Base-by-base conservation (phyloP, 441 rosid genomes). In the Aquilaria agallochum region DNA sequence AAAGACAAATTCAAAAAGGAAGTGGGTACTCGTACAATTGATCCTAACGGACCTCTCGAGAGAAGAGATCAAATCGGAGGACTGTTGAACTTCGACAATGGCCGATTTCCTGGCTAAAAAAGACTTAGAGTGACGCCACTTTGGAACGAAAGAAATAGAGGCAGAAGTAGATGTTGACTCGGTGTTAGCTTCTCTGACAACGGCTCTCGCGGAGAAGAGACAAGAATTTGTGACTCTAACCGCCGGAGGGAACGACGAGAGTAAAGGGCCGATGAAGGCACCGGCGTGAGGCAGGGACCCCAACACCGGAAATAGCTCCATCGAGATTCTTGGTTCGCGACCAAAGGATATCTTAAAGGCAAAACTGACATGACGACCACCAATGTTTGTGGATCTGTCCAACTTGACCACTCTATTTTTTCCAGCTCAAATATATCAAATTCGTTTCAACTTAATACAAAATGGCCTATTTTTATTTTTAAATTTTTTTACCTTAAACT, bases 71-170 rank as follows among this genome's bases (percentile, higher is more conserved):
- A 86, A 75, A 71, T 83, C 83, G 2, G 81, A 30, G 58, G 96
- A 85, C 31, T 68, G 72, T 57, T 80, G 83, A 42, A 93, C 74
- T 68, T 85, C 78, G 50, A 71, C 68, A 58, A 88, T 73, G 55
- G 88, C 92, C 48, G 87, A 74, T 79, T 90, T 80, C 66, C 97
- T 82, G 46, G 74, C 71, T 31, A 78, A 63, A 77, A 83, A 90
- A 9, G 77, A 69, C 70, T 68, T 80, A 13, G 94, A 74, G 70
- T 80, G 83, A 55, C 72, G 88, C 63, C 69, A 68, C 56, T 69
- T 36, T 7, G 60, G 67, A 40, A 40, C 45, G 45, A 40, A 40
- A 54, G 72, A 50, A 42, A 61, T 6, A 12, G 61, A 34, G 32
- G 32, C 69, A 2, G 59, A 65, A 40, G 13, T n/a, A 36, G 64